These are phyloP conservation scores for Citrullus colocynthis DNA, from an alignment of 306 rosid genomes.

Conservation along the genomic window DNA sequence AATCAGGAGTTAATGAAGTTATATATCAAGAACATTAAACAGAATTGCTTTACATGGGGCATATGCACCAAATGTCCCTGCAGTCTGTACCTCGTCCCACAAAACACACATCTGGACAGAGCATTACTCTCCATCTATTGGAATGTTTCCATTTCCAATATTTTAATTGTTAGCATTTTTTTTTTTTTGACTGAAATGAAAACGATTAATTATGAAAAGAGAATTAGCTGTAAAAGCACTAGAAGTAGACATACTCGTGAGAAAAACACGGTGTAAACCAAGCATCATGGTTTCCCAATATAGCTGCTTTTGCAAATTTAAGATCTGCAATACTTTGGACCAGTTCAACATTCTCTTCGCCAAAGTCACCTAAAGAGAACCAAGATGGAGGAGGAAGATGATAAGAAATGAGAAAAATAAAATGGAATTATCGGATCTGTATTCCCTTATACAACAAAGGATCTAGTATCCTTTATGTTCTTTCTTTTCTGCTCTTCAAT, in stretches of 20 bases:
- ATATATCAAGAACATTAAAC: neutral
- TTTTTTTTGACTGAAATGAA: neutral
- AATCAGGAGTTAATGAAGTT: conserved; percentile 18
- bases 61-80: neutral
- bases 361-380: conserved; percentile 67
- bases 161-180: neutral
- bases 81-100: neutral
- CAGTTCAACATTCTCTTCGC: conserved; percentile 79
- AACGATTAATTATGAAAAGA: neutral
- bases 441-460: neutral
- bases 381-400: conserved; percentile 1
- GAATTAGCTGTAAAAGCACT: neutral
- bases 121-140: neutral
- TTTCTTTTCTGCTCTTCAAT: neutral
- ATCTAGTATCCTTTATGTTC: neutral
- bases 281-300: conserved; percentile 88
- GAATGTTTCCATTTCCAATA: neutral
- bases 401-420: conserved; percentile 3
- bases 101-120: neutral
- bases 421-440: neutral
- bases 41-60: neutral
- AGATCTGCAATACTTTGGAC: conserved; percentile 63
- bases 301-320: conserved; percentile 61
- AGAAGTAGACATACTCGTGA: conserved; percentile 35
- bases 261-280: conserved; percentile 74